Evolutionary conservation across 129 eudicot genomes (phyloP), one percentile per base, ranked within the genome.

Genomic region (Helichrysum umbraculigerum): DNA sequence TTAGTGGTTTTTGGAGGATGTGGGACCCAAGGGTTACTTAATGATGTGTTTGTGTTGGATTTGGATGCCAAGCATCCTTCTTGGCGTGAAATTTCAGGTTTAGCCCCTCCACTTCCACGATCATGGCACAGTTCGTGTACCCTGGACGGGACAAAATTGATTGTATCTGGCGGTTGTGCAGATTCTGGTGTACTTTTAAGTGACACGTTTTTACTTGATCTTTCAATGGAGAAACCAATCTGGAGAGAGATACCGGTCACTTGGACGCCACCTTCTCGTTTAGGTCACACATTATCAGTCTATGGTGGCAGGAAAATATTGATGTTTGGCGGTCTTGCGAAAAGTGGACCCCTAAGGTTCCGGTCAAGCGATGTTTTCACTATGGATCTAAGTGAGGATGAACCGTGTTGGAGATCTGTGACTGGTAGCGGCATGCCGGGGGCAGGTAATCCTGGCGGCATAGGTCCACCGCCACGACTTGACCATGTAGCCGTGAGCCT

Each of bases 61-160:
- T 81, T 91, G 79, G 97, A 91, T 67, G 97, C 97, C 57, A 91
- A 88, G 20, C 95, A 93, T 17, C 98, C 96, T 14, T 81, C 92
- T 3, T 93, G 98, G 98, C 92, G 96, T 11, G 98, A 93, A 68
- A 88, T 93, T 34, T 90, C 96, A 1, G 88, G 98, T 68, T 68
- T 88, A 78, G 96, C 96, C 19, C 98, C 96, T 5, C 98, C 98
- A 2, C 85, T 88, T 54, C 96, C 98, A 39, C 82, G 98, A 78
- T 93, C 98, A 29, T 93, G 98, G 98, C 98, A 93, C 52, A 93
- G 98, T 80, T 93, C 98, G 2, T 93, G 98, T 79, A 93, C 94
- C 10, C 92, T 93, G 11, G 98, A 93, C 51, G 98, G 96, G 54
- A 88, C 88, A n/a, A 93, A 93, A 84, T 59, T 93, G 72, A 83